Base-by-base conservation (phyloP, 495 filamentous ascomycete genomes). In the Neurospora pannonica region DNA sequence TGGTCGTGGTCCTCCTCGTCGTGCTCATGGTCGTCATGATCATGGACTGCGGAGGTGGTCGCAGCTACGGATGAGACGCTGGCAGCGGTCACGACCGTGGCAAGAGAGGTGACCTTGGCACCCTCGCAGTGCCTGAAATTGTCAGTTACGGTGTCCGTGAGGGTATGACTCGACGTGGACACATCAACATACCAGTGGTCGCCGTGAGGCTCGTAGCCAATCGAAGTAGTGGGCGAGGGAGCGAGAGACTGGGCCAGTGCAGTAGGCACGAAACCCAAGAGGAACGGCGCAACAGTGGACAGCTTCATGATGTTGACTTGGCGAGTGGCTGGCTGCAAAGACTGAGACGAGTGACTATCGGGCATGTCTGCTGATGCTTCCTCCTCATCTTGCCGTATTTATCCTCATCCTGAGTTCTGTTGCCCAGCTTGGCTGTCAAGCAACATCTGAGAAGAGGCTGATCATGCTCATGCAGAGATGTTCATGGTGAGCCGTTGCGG, bases 221-320 rank as follows among this genome's bases (percentile, higher is more conserved):
- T 67, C 7, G 81, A 83, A 71, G 78, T 78, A 54, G 82, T 84
- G 13, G 82, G 82, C 2, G 82, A 83, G 10, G 82, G 80, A 8
- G 71, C 75, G 37, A 80, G 75, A 9, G 76, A 77, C 67, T 75
- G 72, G 9, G 73, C 80, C 54, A 75, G 73, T 8, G 77, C 75
- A 40, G 73, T 60, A 72, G 77, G 71, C 10, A 79, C 37, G 10
- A 81, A 72, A 34, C 76, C 75, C 70, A 79, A 21, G 60, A 78
- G 36, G 71, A 74, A 11, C 60, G 73, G 67, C 34, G 72, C 74
- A 70, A 71, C 76, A 4, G 77, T 21, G 69, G 38, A 13, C 36
- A 70, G 9, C 74, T 77, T 81, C 79, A 81, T 81, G 17, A 76
- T 79, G 60, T 28, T 40, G 46, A 38, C 11, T 67, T 34, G 54